Evolutionary conservation across 805 yeast genomes (phyloP), one percentile per base, ranked within the genome.

Genomic region (Lipomyces spencermartinsiae): DNA sequence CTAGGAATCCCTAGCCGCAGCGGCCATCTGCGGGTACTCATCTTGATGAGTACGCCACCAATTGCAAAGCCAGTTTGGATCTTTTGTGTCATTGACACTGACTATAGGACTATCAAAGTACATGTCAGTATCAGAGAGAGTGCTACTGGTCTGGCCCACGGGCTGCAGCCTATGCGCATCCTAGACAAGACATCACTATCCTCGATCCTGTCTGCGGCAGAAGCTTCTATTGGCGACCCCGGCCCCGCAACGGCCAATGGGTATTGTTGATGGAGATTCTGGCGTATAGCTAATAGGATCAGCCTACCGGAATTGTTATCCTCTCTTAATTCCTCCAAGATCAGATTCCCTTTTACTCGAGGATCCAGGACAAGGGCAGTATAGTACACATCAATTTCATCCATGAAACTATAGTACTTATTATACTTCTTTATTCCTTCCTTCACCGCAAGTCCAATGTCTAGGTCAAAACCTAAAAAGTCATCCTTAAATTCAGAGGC

Each of bases 351-450:
- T 29, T 55, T 29, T 16, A 55, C 58, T 14, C 58, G 34, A 33
- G 58, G 58, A 55, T 55, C 58, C 58, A 55, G 58, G 58, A 55
- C 29, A 16, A 55, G 37, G 1, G 58, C 58, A 25, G 58, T 55
- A 55, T 22, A 55, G 37, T 29, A 2, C 34, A 33, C 2, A 53
- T n/a, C 58, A 55, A 16, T 10, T 10, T 55, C 58, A 33, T 55
- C 58, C 37, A 19, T 29, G 19, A 55, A 55, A 55, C 58, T 55
- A 33, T 55, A 55, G 37, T 55, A 55, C 37, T 55, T 55, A 7
- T 10, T 29, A 2, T 55, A 55, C 37, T 57, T 57, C 37, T 19
- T 57, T 57, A 33, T 49, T 49, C 54, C 54, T 49, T 49, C 54
- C 29, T 49, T 1, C 1, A 49, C 54, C 54, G 54, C 54, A n/a